Evolutionary conservation across 805 yeast species (phyloP).

Genomic region (Starmera quercuum): DNA sequence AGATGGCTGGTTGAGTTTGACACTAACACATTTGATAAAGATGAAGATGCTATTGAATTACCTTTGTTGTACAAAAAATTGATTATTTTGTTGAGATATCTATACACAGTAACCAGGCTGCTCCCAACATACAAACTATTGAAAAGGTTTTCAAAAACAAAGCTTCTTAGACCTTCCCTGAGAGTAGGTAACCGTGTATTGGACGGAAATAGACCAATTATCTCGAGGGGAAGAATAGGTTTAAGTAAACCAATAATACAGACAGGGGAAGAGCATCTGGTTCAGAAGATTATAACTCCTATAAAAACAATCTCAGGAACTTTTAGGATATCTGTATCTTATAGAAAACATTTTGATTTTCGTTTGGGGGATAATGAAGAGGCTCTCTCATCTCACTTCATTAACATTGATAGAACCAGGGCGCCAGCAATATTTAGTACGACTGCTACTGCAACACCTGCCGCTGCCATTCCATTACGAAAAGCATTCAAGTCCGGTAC

Average conservation of each 20-base stretch:
- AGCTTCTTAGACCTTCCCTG: conserved; percentile 30
- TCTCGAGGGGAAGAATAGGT: conserved; percentile 80
- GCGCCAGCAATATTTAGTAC: not conserved
- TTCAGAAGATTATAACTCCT: conserved; percentile 58
- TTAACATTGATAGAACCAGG: conserved; percentile 32
- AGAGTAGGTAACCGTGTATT: conserved; percentile 52
- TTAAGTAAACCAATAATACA: conserved; percentile 57
- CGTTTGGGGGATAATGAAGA: conserved; percentile 60
- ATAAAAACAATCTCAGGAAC: conserved; percentile 72
- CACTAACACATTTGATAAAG: conserved; percentile 13
- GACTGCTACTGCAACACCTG: conserved; percentile 1
- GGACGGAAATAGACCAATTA: conserved; percentile 73
- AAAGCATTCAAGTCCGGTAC: conserved; percentile 28
- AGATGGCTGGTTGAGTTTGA: conserved; percentile 89
- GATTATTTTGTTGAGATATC: conserved; percentile 62
- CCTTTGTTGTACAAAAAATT: conserved; percentile 70
- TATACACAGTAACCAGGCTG: conserved; percentile 57
- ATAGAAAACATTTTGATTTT: conserved; percentile 66
- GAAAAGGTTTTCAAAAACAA: conserved; percentile 32
- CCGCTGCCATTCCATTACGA: conserved; percentile 10
- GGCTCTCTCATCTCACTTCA: conserved; percentile 49
- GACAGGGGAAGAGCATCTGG: conserved; percentile 38
- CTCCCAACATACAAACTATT: conserved; percentile 66
- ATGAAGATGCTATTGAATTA: conserved; percentile 41
- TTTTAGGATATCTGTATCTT: conserved; percentile 68